Evolutionary conservation across 257 asterid species (phyloP).

Genomic region (Capsicum pubescens): DNA sequence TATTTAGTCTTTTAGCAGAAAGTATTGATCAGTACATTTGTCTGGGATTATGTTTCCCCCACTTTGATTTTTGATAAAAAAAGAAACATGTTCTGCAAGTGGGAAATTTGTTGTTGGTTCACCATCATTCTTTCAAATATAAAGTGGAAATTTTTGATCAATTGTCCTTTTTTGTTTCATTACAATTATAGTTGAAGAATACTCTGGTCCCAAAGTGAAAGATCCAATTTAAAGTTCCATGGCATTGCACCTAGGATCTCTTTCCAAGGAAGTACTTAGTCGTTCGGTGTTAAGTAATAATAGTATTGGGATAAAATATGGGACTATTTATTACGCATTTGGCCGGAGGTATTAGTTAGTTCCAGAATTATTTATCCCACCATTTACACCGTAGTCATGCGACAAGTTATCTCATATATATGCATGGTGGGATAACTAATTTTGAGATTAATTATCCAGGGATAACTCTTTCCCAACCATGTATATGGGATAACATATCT

Average conservation of each 20-base stretch:
- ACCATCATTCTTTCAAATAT: not conserved
- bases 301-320: too few species aligned
- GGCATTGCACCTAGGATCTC: not conserved
- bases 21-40: not conserved
- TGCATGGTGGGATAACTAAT: too few species aligned
- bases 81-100: not conserved
- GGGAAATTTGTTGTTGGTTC: not conserved
- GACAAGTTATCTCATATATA: too few species aligned
- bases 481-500: too few species aligned
- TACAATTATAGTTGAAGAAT: not conserved
- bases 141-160: not conserved
- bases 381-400: too few species aligned
- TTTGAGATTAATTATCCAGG: too few species aligned
- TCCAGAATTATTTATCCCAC: too few species aligned
- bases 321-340: too few species aligned
- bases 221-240: not conserved
- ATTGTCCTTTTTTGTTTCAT: not conserved
- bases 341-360: too few species aligned
- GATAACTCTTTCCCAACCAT: too few species aligned
- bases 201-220: not conserved
- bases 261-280: not conserved
- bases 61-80: not conserved
- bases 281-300: too few species aligned
- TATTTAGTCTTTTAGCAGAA: conserved; percentile 19
- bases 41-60: not conserved